phyloP scores from a whole-genome alignment of 345 rosid species.

The Brassica cretica region DNA sequence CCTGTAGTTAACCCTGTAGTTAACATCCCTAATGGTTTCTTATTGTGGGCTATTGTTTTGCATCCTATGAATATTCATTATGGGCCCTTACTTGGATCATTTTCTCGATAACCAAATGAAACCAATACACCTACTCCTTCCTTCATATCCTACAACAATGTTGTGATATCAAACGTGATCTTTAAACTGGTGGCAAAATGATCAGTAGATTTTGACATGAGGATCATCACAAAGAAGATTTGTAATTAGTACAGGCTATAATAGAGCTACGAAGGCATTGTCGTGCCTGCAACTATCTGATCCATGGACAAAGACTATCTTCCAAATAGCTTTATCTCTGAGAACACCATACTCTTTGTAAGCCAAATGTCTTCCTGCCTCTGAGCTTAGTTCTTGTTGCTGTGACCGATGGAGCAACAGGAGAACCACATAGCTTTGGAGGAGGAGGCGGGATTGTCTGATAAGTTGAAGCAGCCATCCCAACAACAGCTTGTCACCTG shows the following conservation, averaged over 20 bases:
- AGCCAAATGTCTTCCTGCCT: slow-evolving; percentile 59
- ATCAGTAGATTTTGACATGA: too few relatives aligned
- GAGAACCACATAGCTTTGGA: slow-evolving; percentile 50
- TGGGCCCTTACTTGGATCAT: slow-evolving; percentile 44
- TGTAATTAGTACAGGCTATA: slow-evolving; percentile 43
- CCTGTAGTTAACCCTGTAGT: too few relatives aligned
- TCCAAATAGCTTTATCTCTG: slow-evolving; percentile 47
- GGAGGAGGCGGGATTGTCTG: slow-evolving; percentile 52
- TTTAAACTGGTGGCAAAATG: neutral
- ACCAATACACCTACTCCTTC: slow-evolving; percentile 50
- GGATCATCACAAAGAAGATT: neutral
- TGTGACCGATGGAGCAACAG: slow-evolving; percentile 48
- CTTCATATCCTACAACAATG: slow-evolving; percentile 44
- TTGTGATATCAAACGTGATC: neutral
- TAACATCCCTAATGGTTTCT: too few relatives aligned
- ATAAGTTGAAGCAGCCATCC: slow-evolving; percentile 42
- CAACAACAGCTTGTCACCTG: slow-evolving; percentile 33
- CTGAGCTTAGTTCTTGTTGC: slow-evolving; percentile 54
- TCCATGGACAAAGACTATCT: slow-evolving; percentile 51
- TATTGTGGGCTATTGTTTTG: too few relatives aligned
- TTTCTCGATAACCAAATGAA: slow-evolving; percentile 72
- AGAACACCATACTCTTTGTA: slow-evolving; percentile 59
- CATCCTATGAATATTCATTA: too few relatives aligned
- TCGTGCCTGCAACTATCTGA: slow-evolving; percentile 51
- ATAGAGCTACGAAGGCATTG: slow-evolving; percentile 35